Evolutionary conservation across 306 rosid genomes (phyloP).

Genomic region (Fragaria iinumae): DNA sequence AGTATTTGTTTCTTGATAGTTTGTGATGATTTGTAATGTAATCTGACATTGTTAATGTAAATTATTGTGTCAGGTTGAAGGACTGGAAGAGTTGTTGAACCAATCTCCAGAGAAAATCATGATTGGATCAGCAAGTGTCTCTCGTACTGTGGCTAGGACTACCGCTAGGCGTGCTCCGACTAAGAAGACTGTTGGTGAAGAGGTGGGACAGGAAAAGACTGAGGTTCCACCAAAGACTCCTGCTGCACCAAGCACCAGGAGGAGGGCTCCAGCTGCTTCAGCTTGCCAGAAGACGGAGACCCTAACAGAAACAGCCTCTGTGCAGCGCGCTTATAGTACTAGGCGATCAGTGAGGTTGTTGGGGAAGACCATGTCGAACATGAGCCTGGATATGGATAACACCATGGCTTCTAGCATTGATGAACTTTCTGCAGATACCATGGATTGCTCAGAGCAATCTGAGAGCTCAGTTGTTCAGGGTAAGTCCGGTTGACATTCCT

Average conservation of each 20-base stretch:
- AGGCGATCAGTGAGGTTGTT: conserved; percentile 67
- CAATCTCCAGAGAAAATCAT: conserved; percentile 29
- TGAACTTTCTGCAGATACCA: conserved; percentile 40
- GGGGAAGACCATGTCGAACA: conserved; percentile 53
- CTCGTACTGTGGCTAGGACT: conserved; percentile 45
- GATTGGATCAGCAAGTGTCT: conserved; percentile 31
- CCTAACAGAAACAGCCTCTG: conserved; percentile 19
- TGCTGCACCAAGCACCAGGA: conserved; percentile 38
- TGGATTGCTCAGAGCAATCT: conserved; percentile 17
- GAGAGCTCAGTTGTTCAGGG: conserved; percentile 35
- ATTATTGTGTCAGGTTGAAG: conserved; percentile 64
- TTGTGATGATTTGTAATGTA: neutral
- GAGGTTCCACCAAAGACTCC: conserved; percentile 43
- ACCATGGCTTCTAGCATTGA: conserved; percentile 25
- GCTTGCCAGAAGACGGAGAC: conserved; percentile 32
- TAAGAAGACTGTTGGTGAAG: conserved; percentile 27
- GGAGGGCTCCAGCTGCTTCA: conserved; percentile 33
- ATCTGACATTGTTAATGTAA: neutral
- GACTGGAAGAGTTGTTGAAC: conserved; percentile 59
- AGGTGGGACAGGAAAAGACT: conserved; percentile 26
- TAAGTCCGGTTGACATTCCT: conserved; percentile 4
- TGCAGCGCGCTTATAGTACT: conserved; percentile 48
- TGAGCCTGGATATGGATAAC: conserved; percentile 43
- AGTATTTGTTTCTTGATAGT: neutral
- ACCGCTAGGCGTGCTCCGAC: conserved; percentile 32